Conservation (phyloP, 1,139 yeast species). For the Pichia sp. region DNA sequence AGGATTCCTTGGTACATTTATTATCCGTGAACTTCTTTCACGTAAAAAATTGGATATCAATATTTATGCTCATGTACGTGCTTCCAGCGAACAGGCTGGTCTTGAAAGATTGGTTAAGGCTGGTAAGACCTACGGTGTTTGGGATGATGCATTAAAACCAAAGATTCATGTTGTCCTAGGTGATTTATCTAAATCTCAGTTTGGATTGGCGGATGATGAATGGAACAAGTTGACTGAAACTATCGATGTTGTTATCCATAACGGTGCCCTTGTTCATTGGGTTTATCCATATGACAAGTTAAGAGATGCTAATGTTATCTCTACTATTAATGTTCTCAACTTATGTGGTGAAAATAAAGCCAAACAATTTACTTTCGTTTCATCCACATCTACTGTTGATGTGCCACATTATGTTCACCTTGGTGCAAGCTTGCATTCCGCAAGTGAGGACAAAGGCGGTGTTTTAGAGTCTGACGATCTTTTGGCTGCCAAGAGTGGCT, state of each 20-base stretch:
- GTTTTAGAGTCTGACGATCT: conserved; percentile 78
- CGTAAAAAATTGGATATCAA: conserved; percentile 46
- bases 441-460: conserved; percentile 65
- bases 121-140: conserved; percentile 80
- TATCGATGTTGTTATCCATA: conserved; percentile 84
- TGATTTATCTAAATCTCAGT: conserved; percentile 64
- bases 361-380: conserved; percentile 83
- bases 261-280: conserved; percentile 99
- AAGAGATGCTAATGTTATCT: conserved; percentile 89
- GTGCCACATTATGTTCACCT: conserved; percentile 72
- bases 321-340: conserved; percentile 80
- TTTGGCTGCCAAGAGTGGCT: conserved; percentile 72
- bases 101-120: conserved; percentile 70
- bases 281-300: conserved; percentile 89
- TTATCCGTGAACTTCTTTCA: conserved; percentile 68
- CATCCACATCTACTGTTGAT: conserved; percentile 91
- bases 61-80: conserved; percentile 88
- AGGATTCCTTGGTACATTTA: conserved; percentile 91
- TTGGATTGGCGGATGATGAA: conserved; percentile 57
- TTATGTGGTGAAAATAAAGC: conserved; percentile 76
- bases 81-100: conserved; percentile 62
- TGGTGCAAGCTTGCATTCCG: conserved; percentile 55
- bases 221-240: conserved; percentile 57
- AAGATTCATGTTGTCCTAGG: conserved; percentile 76
- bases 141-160: conserved; percentile 61